Conservation (phyloP, 768 basidiomycete species). For the Tephrocybe sp. region DNA sequence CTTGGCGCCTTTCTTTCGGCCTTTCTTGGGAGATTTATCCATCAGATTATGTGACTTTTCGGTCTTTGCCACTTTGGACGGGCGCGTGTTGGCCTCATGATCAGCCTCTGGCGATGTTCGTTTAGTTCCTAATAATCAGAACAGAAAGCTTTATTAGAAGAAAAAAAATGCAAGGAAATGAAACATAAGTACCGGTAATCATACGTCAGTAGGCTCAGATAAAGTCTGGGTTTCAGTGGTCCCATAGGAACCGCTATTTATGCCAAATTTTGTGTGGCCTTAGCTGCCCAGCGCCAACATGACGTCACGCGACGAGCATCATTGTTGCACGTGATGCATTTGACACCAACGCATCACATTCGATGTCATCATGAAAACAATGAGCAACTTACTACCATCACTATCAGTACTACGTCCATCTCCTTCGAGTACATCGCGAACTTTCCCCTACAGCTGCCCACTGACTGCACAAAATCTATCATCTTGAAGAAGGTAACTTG, state of each 20-base stretch:
- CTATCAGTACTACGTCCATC: too few species aligned
- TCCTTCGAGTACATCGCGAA: too few species aligned
- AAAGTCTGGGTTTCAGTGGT: not conserved
- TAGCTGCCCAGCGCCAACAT: conserved; percentile 3
- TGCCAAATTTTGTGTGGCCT: conserved; percentile 3
- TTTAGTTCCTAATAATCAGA: conserved; percentile 33
- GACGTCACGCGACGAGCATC: conserved; percentile 19
- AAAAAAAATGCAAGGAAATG: not conserved
- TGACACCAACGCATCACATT: not conserved
- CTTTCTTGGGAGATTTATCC: conserved; percentile 28
- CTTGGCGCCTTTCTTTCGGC: conserved; percentile 51
- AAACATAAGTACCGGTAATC: not conserved
- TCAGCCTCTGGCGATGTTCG: conserved; percentile 38
- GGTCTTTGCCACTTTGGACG: conserved; percentile 51
- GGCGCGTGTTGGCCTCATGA: conserved; percentile 31
- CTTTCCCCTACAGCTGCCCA: too few species aligned
- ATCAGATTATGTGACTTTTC: conserved; percentile 30
- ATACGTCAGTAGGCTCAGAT: not conserved
- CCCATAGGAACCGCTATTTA: conserved; percentile 5
- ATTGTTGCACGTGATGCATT: conserved; percentile 2
- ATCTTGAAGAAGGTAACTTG: too few species aligned
- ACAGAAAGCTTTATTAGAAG: not conserved
- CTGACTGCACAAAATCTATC: too few species aligned
- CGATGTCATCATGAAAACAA: too few species aligned
- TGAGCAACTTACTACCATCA: too few species aligned